These are phyloP conservation scores for Phaeophleospora eucalypticola DNA, from an alignment of 2,329 filamentous ascomycete species.

Conservation along the genomic window DNA sequence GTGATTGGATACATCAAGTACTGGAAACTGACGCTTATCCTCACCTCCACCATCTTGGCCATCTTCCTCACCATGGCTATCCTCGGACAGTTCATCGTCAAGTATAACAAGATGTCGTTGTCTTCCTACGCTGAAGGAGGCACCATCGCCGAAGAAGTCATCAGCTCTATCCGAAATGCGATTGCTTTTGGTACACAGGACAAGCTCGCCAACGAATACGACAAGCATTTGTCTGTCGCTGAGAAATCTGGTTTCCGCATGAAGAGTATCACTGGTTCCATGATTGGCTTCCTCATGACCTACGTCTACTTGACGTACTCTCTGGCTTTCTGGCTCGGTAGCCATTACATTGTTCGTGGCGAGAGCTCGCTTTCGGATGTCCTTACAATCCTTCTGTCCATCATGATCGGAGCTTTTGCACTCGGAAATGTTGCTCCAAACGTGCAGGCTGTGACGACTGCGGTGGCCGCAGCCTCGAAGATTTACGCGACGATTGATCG, in stretches of 20 bases:
- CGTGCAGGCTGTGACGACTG: slow-evolving; percentile 78
- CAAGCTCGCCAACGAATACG: slow-evolving; percentile 83
- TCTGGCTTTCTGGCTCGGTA: slow-evolving; percentile 84
- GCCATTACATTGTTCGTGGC: slow-evolving; percentile 64
- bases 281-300: slow-evolving; percentile 80
- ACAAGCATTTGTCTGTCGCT: slow-evolving; percentile 66
- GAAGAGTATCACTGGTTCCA: slow-evolving; percentile 67
- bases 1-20: slow-evolving; percentile 86
- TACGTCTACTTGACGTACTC: slow-evolving; percentile 84
- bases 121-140: slow-evolving; percentile 79
- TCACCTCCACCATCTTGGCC: slow-evolving; percentile 75
- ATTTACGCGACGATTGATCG: slow-evolving; percentile 94
- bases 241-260: slow-evolving; percentile 72
- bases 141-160: slow-evolving; percentile 86
- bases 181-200: slow-evolving; percentile 91
- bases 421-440: slow-evolving; percentile 85
- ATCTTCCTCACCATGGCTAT: slow-evolving; percentile 73
- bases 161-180: slow-evolving; percentile 88
- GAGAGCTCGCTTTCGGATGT: slow-evolving; percentile 66
- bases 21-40: slow-evolving; percentile 89
- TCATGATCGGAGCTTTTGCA: slow-evolving; percentile 90
- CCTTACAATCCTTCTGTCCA: slow-evolving; percentile 80
- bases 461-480: slow-evolving; percentile 78
- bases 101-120: slow-evolving; percentile 73
- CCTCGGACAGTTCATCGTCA: slow-evolving; percentile 71